Evolutionary conservation across 208 protist species (phyloP), one percentile per base, ranked within the genome.

Genomic region (Crithidia acanthocephali): DNA sequence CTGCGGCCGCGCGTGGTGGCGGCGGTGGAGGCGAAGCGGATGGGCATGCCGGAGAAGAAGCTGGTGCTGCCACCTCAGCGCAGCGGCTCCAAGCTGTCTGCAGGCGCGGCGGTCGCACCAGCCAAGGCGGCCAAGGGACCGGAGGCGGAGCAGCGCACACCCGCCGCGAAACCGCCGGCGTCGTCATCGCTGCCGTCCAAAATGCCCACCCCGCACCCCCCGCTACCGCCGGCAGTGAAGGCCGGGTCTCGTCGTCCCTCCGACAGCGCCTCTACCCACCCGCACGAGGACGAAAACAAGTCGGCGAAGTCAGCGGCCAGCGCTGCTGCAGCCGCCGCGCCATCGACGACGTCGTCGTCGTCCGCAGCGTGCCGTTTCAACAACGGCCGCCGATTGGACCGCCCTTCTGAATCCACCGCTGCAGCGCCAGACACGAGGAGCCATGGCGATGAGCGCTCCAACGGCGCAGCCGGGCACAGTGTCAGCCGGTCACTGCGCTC

Each of bases 1-100:
- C 63, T 70, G 27, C 69, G 72, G 7, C 58, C 25, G 35, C 63
- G 72, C 20, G 63, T 71, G 20, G 57, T 77, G 45, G 57, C 51
- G 6, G 63, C 57, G 64, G 37, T 56, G 7, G 35, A 28, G 25
- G 63, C 56, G 20, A 50, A 48, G 57, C 3, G 6, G 22, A 40
- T 56, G 18, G 72, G 72, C 2, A 18, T 71, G 48, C 56, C 57
- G 0, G 57, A 30, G 4, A 16, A 20, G 16, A 62, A 30, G 11
- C 37, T 77, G 33, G 44, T 63, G 45, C 70, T 75, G 42, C 35
- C 25, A n/a, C 7, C 37, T 2, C 2, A 58, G 62, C 50, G 13
- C 8, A 68, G 30, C 22, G n/a, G 11, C 1, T 6, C 47, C 20
- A 56, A 2, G 30, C 9, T 40, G 2, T 25, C 59, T 7, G 18